Evolutionary conservation across 306 rosid genomes (phyloP), one percentile per base, ranked within the genome.

Genomic region (Citrullus mucosospermus): DNA sequence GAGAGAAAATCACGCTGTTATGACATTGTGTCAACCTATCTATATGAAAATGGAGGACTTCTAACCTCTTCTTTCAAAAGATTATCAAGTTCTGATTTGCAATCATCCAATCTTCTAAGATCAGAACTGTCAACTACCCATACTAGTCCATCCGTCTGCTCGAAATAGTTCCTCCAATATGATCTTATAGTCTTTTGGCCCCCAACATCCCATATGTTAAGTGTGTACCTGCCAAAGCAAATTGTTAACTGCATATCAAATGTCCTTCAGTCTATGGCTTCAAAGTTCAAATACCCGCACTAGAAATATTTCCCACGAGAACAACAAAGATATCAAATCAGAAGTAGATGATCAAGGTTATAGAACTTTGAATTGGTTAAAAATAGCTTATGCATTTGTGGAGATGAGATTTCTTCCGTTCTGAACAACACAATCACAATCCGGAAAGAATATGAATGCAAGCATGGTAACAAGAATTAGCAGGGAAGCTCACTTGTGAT

Each of bases 101-200:
- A 93, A 85, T 93, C 98, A 71, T 90, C 96, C 85, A 93, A 80
- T 86, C 97, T 81, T 81, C 96, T 85, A 56, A 92, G 90, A 87
- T 92, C 97, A 0, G 97, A 92, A 84, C 97, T 90, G 78, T 90
- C 97, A 81, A 90, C 97, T 4, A 93, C 97, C 98, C 98, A 91
- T 22, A 93, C 94, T 70, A 93, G 80, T 67, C 97, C 98, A 86
- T 93, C 96, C 30, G 96, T 93, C 69, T 88, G 93, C 93, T 93
- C 96, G 81, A 89, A 91, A 85, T 93, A 93, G 89, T 93, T 89
- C 84, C 97, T 89, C 96, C 97, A 90, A 63, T 91, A 93, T 20
- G 98, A 93, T 88, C 98, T 85, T 80, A 93, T 93, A 6, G 98
- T 91, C 69, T 91, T 91, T 46, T 91, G 98, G 57, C 98, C 97